These are phyloP conservation scores for Solanum etuberosum DNA, from an alignment of 257 asterid genomes.

Conservation along the genomic window DNA sequence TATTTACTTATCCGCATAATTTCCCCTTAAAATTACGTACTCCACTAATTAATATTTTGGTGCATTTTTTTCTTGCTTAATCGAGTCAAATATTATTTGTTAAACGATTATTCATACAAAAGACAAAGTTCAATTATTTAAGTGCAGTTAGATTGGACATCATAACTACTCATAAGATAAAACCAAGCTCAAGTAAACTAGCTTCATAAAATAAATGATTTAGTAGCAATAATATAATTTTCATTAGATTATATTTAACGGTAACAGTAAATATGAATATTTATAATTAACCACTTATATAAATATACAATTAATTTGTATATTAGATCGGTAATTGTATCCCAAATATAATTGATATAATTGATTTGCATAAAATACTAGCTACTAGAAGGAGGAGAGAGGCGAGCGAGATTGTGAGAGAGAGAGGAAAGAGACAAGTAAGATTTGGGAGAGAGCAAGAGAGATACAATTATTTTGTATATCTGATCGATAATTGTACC, in stretches of 20 bases:
- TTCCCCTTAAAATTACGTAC: neutral
- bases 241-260: neutral
- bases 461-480: no score
- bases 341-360: neutral
- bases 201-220: no score
- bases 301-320: no score
- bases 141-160: neutral
- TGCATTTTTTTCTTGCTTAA: neutral
- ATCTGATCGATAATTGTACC: neutral
- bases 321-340: no score
- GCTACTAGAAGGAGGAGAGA: neutral
- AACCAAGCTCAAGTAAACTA: neutral
- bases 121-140: neutral
- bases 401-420: neutral
- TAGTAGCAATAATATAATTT: no score
- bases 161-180: neutral
- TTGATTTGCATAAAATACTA: no score
- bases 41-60: no score
- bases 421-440: neutral
- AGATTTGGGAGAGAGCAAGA: no score
- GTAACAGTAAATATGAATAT: no score
- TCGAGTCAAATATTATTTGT: neutral
- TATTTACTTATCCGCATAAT: neutral
- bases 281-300: no score
- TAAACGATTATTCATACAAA: neutral